These are phyloP conservation scores for Debaryomycetaceae sp. DNA, from an alignment of 1,139 yeast genomes.

Conservation along the genomic window DNA sequence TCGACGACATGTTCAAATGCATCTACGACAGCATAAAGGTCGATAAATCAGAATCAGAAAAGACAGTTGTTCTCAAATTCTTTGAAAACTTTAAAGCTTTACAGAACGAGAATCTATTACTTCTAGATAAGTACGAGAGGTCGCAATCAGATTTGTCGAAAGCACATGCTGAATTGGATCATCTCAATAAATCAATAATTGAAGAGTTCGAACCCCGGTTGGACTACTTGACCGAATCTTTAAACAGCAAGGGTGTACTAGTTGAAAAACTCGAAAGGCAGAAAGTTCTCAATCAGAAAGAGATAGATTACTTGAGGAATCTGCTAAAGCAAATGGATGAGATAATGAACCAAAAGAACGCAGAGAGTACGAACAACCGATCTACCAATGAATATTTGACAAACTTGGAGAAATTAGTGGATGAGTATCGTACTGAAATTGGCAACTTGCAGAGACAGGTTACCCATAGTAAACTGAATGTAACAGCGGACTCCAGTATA, in stretches of 20 bases:
- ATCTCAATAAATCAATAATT: slow-evolving; percentile 18
- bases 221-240: slow-evolving; percentile 19
- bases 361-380: slow-evolving; percentile 14
- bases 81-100: slow-evolving; percentile 31
- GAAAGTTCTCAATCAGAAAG: slow-evolving; percentile 53
- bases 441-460: slow-evolving; percentile 35
- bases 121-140: slow-evolving; percentile 35
- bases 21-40: slow-evolving; percentile 25
- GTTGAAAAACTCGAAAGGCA: slow-evolving; percentile 50
- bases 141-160: slow-evolving; percentile 19
- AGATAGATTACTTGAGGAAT: slow-evolving; percentile 55
- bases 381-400: slow-evolving; percentile 34
- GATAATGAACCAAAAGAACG: slow-evolving; percentile 17
- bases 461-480: slow-evolving; percentile 13
- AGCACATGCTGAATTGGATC: slow-evolving; percentile 14
- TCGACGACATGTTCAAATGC: slow-evolving; percentile 31
- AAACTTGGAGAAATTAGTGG: slow-evolving; percentile 51
- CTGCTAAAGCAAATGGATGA: slow-evolving; percentile 34
- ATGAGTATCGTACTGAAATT: slow-evolving; percentile 55
- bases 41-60: slow-evolving; percentile 14
- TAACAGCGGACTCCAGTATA: slow-evolving; percentile 17
- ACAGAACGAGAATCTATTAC: slow-evolving; percentile 36
- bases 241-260: slow-evolving; percentile 26
- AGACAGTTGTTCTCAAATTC: slow-evolving; percentile 22
- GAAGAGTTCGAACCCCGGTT: slow-evolving; percentile 10